A percentile compares a stretch with the other conserved stretches of the same genome.
Evolutionary conservation across 371 early-diverging fungal genomes (phyloP).

Genomic region (Blakeslea trispora): DNA sequence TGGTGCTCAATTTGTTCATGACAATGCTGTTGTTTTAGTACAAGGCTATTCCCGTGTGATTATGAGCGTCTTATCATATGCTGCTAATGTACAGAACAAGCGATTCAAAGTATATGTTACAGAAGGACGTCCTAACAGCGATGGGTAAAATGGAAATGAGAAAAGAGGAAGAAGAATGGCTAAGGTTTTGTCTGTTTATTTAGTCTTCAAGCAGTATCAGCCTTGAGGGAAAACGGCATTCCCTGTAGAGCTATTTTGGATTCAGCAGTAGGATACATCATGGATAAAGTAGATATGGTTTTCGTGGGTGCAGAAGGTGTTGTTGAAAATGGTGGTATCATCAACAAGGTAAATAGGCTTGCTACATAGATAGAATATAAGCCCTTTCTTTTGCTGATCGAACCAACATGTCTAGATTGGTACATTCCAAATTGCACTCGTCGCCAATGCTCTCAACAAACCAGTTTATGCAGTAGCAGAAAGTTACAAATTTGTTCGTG

Average conservation of each 20-base stretch:
- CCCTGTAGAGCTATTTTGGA: conserved; percentile 90
- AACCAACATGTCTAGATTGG: conserved; percentile 67
- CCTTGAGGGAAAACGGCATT: conserved; percentile 77
- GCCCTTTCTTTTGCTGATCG: too few species aligned
- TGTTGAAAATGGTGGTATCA: conserved; percentile 95
- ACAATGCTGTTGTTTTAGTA: conserved; percentile 85
- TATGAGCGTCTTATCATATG: conserved; percentile 78
- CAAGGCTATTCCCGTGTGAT: conserved; percentile 96
- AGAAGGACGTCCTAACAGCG: conserved; percentile 80
- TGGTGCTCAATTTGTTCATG: conserved; percentile 89
- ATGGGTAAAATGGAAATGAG: conserved; percentile 63
- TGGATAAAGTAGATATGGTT: conserved; percentile 92
- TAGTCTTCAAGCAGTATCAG: conserved; percentile 74
- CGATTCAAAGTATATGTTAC: conserved; percentile 89
- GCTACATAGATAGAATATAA: too few species aligned
- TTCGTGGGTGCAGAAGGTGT: conserved; percentile 98
- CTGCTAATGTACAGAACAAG: conserved; percentile 73
- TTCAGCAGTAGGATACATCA: conserved; percentile 91
- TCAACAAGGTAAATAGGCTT: conserved; percentile 92
- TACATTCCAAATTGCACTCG: conserved; percentile 91
- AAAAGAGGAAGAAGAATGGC: neutral
- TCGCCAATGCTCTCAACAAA: conserved; percentile 90
- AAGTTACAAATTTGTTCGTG: conserved; percentile 95
- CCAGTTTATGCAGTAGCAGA: conserved; percentile 97
- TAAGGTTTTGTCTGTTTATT: neutral